Base-by-base conservation (phyloP, 208 protist species). In the Trypanosoma caninum region DNA sequence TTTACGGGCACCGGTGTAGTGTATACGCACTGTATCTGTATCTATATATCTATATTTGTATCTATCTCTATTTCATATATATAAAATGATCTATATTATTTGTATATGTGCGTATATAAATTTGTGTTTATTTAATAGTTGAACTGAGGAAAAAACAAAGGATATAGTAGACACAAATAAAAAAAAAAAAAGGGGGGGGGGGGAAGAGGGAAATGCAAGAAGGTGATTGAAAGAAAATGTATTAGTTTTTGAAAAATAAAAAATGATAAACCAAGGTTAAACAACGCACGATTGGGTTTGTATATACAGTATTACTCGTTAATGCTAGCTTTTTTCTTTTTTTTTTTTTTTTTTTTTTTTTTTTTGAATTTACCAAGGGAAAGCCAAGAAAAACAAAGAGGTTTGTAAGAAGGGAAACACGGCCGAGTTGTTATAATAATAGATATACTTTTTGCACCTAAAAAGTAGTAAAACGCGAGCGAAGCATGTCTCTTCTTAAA, bases 401-500 rank as follows among this genome's bases (percentile, higher is more conserved):
- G 25, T 10, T 31, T 35, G 30, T 33, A 31, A 20, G 9, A 47
- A 35, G 22, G 23, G 35, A 14, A 37, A 44, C 5, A 3, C 45
- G 47, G 23, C 18, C 23, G 25, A 33, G 14, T 8, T 4, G 0
- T 27, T 8, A 55, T 20, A 54, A 20, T 22, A 3, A 35, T 33
- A 56, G 14, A 47, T 28, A 59, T n/a, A 25, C 35, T 16, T 28
- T 30, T 45, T 25, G 54, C 57, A 44, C 45, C 41, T 45, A 20
- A 22, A 46, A 45, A 64, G 40, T 14, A 44, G 47, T 25, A 38
- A 69, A 16, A 47, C 42, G 71, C 25, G 51, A 23, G 35, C 9
- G 55, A 42, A 28, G 23, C 13, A 74, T 65, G 66, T 67, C 60
- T n/a, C 57, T 72, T 23, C 44, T 53, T 11, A 73, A 72, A 41